phyloP scores from a whole-genome alignment of 169 alveolate species.

The Plasmodium adleri region DNA sequence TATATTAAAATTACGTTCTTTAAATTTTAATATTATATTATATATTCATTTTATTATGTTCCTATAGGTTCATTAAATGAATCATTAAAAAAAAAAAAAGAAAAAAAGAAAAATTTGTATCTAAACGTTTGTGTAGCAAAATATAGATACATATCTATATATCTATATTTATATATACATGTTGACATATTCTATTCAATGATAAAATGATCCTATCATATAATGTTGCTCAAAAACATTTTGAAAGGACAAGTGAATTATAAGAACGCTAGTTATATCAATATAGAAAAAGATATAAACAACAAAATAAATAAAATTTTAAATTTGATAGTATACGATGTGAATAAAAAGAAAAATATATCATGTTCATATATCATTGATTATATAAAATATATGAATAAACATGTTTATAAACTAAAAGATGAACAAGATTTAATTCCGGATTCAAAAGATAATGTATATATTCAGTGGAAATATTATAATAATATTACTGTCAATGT shows the following conservation, averaged over 20 bases:
- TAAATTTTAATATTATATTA: no score
- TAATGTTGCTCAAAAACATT: constrained; percentile 6
- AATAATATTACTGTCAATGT: constrained; percentile 28
- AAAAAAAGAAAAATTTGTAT: no score
- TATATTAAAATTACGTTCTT: no score
- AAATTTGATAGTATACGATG: constrained; percentile 40
- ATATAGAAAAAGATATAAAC: constrained; percentile 64
- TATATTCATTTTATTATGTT: no score
- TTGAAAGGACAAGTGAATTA: neutral
- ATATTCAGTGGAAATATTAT: constrained; percentile 24
- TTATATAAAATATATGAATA: constrained; percentile 4
- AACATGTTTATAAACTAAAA: neutral
- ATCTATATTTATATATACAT: no score
- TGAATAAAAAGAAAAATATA: constrained; percentile 5
- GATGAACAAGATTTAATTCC: neutral
- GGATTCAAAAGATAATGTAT: neutral
- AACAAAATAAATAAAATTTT: constrained; percentile 29
- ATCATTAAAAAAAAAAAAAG: no score
- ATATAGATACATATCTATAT: no score
- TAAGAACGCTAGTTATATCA: neutral
- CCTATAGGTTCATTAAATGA: no score
- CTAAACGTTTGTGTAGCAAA: no score
- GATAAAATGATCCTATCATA: neutral
- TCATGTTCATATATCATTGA: neutral
- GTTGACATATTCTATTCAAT: no score